These are phyloP conservation scores for Pneumocystis sp. DNA, from an alignment of 1,139 yeast genomes.

Conservation along the genomic window DNA sequence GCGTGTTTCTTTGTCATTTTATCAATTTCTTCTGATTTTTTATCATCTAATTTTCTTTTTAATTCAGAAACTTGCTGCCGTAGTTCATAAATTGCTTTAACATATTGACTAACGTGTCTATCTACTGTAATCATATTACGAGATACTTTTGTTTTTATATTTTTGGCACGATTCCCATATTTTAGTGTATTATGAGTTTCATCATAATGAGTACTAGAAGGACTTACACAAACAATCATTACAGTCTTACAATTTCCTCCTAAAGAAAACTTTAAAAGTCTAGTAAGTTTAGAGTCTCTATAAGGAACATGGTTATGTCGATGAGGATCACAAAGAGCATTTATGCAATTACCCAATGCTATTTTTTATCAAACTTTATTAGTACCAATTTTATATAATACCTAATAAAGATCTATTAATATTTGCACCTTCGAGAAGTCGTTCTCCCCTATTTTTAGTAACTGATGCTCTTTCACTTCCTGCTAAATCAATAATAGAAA, in stretches of 20 bases:
- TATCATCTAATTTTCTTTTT: conserved; percentile 25
- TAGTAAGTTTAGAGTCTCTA: conserved; percentile 78
- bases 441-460: conserved; percentile 37
- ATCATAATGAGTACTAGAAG: conserved; percentile 57
- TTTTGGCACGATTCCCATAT: conserved; percentile 88
- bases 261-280: conserved; percentile 78
- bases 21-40: conserved; percentile 3
- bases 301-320: conserved; percentile 68
- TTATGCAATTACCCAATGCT: conserved; percentile 87
- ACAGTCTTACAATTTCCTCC: conserved; percentile 84
- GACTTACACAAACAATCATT: conserved; percentile 51
- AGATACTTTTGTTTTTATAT: conserved; percentile 65
- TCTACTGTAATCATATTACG: conserved; percentile 65
- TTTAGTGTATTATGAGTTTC: conserved; percentile 80
- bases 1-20: background rate
- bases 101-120: conserved; percentile 75
- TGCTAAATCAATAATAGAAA: conserved; percentile 85
- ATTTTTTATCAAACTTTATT: conserved; percentile 27
- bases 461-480: conserved; percentile 88
- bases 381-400: conserved; percentile 26
- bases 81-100: conserved; percentile 75
- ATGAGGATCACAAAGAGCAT: conserved; percentile 68
- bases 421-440: conserved; percentile 84
- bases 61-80: conserved; percentile 62
- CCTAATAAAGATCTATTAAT: conserved; percentile 84